Percentiles rank a stretch among this genome's conserved stretches.
Conservation (phyloP, 495 filamentous ascomycete species). For the Penicillium desertorum region DNA sequence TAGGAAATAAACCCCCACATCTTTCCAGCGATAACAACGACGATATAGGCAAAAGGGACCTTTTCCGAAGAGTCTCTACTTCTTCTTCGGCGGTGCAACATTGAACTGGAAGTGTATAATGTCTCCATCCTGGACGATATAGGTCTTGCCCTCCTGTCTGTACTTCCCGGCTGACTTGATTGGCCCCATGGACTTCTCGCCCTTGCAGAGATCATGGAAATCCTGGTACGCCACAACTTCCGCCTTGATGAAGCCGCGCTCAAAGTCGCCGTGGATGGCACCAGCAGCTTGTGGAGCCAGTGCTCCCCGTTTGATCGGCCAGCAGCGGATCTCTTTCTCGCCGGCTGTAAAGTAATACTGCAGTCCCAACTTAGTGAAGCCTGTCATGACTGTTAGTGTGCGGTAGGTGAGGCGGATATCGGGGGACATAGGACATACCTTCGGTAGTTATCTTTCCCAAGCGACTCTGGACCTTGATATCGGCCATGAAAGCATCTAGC, state of each 20-base stretch:
- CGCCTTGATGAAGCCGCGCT: slow-evolving; percentile 3
- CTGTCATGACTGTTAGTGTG: background rate
- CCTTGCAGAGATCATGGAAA: slow-evolving; percentile 1
- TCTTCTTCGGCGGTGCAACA: slow-evolving; percentile 1
- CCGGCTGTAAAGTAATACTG: slow-evolving; percentile 2
- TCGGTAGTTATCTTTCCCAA: background rate
- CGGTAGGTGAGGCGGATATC: background rate
- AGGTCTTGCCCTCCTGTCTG: background rate
- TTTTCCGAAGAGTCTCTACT: background rate
- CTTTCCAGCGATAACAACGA: background rate
- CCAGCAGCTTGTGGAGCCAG: slow-evolving; percentile 2
- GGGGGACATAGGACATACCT: background rate
- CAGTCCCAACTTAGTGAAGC: slow-evolving; percentile 1
- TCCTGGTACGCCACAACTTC: slow-evolving; percentile 4
- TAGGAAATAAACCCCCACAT: background rate
- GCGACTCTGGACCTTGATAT: background rate
- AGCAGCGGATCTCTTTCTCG: slow-evolving; percentile 4
- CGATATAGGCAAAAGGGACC: background rate
- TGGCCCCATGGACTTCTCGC: slow-evolving; percentile 3
- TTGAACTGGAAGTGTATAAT: slow-evolving; percentile 2
- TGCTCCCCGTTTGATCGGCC: background rate
- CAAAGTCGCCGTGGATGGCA: background rate
- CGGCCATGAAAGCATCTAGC: background rate
- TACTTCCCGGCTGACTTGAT: slow-evolving; percentile 2
- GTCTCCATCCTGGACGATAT: background rate